A percentile compares a stretch with the other conserved stretches of the same genome.
Evolutionary conservation across 2,329 filamentous ascomycete species (phyloP).

Genomic region (Colletotrichum sp.): DNA sequence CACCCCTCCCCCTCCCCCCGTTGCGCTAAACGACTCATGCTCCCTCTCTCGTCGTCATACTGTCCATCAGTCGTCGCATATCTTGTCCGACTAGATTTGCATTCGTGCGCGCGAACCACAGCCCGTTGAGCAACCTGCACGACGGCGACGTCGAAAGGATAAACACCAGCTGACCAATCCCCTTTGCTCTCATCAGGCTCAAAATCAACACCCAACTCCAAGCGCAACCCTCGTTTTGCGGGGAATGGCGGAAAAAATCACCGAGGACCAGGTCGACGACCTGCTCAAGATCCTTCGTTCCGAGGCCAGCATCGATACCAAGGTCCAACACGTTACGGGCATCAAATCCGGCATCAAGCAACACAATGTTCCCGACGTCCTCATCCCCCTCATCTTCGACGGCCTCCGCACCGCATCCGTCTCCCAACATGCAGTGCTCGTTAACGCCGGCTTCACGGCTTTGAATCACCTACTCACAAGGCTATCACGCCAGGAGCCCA

Average conservation of each 20-base stretch:
- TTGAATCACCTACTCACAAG: constrained; percentile 88
- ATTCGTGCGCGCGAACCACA: not conserved
- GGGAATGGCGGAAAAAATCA: constrained; percentile 62
- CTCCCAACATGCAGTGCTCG: constrained; percentile 78
- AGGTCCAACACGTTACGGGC: constrained; percentile 72
- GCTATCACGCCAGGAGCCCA: constrained; percentile 82
- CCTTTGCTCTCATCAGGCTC: not conserved
- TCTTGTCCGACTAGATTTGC: not conserved
- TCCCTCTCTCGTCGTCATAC: not conserved
- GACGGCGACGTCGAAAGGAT: not conserved
- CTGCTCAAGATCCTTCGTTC: constrained; percentile 58
- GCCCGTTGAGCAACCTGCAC: not conserved
- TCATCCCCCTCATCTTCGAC: constrained; percentile 79
- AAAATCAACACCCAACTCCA: not conserved
- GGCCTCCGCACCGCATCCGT: constrained; percentile 76
- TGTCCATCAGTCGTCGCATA: not conserved
- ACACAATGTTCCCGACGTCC: constrained; percentile 80
- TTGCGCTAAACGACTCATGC: constrained; percentile 10
- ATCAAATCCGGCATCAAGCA: constrained; percentile 93
- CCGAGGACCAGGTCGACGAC: constrained; percentile 62
- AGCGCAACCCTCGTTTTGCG: constrained; percentile 9
- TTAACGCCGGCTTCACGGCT: constrained; percentile 84
- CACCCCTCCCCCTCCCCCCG: not conserved
- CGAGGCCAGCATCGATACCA: constrained; percentile 71
- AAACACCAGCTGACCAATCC: constrained; percentile 2